Percentiles rank a stretch among this genome's conserved stretches.
phyloP scores from a whole-genome alignment of 192 early-diverging fungal genomes.

The Backusella luteola region DNA sequence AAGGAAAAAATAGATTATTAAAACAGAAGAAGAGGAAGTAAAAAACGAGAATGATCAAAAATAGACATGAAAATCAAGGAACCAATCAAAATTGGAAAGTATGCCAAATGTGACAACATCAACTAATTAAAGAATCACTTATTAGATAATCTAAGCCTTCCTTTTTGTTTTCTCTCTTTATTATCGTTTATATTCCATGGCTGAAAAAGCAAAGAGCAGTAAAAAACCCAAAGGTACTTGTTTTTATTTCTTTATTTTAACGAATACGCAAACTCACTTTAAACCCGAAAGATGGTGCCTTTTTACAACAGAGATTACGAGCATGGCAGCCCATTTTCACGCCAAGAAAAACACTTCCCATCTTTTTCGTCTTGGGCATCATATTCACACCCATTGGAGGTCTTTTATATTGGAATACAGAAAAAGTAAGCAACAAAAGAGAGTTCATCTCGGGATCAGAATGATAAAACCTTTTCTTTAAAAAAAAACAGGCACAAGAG shows the following conservation, averaged over 20 bases:
- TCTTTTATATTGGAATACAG: conserved; percentile 74
- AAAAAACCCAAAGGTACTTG: conserved; percentile 13
- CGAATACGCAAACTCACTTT: too few species aligned
- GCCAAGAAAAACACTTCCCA: conserved; percentile 90
- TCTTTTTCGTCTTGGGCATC: conserved; percentile 91
- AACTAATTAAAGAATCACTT: too few species aligned
- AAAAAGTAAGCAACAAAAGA: background rate
- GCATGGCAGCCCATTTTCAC: conserved; percentile 98
- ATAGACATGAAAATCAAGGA: background rate
- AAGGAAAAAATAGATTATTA: too few species aligned
- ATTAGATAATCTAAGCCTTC: background rate
- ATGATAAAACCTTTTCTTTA: conserved; percentile 28
- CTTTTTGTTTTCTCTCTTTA: background rate
- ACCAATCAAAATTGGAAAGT: background rate
- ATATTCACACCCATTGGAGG: conserved; percentile 93
- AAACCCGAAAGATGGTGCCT: conserved; percentile 69
- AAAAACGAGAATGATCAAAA: background rate
- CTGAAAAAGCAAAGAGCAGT: conserved; percentile 12
- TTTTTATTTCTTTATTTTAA: too few species aligned
- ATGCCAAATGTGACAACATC: background rate
- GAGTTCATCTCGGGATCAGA: conserved; percentile 22
- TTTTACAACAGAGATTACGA: conserved; percentile 94
- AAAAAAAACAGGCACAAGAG: conserved; percentile 38
- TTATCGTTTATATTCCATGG: background rate
- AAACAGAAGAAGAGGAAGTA: background rate